A percentile compares a stretch with the other conserved stretches of the same genome.
Conservation (phyloP, 805 yeast genomes). For the Kluyveromyces aestuarii region DNA sequence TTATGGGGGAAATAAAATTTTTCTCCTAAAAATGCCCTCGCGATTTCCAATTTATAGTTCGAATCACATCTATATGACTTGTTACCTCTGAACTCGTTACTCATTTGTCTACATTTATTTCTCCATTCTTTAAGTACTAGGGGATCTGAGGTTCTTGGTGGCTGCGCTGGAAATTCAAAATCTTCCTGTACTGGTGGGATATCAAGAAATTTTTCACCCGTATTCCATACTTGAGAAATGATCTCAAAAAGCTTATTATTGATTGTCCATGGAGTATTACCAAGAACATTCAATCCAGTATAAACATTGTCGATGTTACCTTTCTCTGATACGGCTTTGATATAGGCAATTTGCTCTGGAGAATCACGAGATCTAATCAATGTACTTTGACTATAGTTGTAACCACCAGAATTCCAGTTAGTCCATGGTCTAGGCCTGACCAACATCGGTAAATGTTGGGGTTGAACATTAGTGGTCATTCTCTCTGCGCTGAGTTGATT, state of each 20-base stretch:
- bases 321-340: conserved; percentile 72
- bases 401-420: conserved; percentile 77
- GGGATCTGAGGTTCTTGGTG: conserved; percentile 65
- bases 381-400: conserved; percentile 50
- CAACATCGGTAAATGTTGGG: conserved; percentile 89
- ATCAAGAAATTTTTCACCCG: conserved; percentile 64
- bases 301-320: conserved; percentile 58
- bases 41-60: conserved; percentile 89
- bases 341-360: conserved; percentile 83
- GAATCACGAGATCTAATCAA: conserved; percentile 75
- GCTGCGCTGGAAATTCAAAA: conserved; percentile 44
- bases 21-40: conserved; percentile 83
- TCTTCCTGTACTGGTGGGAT: conserved; percentile 51
- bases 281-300: conserved; percentile 77
- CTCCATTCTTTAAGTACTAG: conserved; percentile 60
- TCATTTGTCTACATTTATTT: conserved; percentile 44
- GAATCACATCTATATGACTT: conserved; percentile 90
- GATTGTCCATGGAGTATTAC: conserved; percentile 87
- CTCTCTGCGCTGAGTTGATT: conserved; percentile 59
- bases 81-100: conserved; percentile 52
- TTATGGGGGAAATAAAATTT: conserved; percentile 72
- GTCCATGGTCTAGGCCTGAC: conserved; percentile 88
- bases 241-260: conserved; percentile 62
- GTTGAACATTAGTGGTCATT: conserved; percentile 58
- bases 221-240: conserved; percentile 77